Evolutionary conservation across 2,329 filamentous ascomycete genomes (phyloP), one percentile per base, ranked within the genome.

Genomic region (Apiospora arundinis): DNA sequence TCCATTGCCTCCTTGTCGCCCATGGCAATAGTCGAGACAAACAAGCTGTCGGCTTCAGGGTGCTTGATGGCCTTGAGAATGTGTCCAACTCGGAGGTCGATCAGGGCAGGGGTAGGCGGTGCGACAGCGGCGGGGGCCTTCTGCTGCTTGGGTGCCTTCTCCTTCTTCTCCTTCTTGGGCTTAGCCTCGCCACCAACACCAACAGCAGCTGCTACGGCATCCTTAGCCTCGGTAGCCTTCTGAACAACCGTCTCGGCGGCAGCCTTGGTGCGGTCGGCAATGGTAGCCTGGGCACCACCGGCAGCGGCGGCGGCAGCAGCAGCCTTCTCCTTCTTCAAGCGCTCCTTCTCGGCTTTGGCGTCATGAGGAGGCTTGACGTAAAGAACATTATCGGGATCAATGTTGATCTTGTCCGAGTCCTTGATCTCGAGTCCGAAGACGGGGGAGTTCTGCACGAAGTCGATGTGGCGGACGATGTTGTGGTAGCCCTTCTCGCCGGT

Each of bases 41-140:
- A 99, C 69, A 99, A 90, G 16, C 93, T 97, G 85, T 99, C 96
- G 75, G 96, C 96, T 78, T 99, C 97, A 70, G 96, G 96, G 86
- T 99, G 96, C 82, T 95, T 93, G 84, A 96, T 89, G 69, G 95
- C 95, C 85, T 98, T 97, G 79, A 99, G 91, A 77, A 99, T 98
- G 86, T 98, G 96, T 73, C 96, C 96, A 73, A 99, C 95, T 74
- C 96, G 92, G 69, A 99, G 92, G 82, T 99, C 96, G 80, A 99
- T 98, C 73, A 97, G 89, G 72, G 89, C 87, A 2, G 96, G 96
- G 1, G 94, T 93, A 6, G 94, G 90, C 1, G 94, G 92, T 16
- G 94, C 92, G 68, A 94, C 89, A 68, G 90, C 88, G 7, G 93
- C 85, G 18, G 92, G 85, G 8, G 91, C 87, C 81, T 91, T 91